Conservation (phyloP, 371 early-diverging fungal genomes). For the Mucor piriformis region DNA sequence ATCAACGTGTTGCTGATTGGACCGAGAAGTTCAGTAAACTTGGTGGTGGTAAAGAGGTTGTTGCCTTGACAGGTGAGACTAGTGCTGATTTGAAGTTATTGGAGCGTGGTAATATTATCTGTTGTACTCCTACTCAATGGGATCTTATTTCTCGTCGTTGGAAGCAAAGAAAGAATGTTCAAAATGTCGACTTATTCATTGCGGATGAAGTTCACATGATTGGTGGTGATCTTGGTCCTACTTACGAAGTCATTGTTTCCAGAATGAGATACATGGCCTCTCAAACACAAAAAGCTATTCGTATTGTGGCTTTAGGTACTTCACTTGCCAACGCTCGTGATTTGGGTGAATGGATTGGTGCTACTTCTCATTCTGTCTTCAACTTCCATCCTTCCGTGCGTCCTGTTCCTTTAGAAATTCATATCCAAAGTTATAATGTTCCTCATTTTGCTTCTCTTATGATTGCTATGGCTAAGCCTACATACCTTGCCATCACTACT, state of each 20-base stretch:
- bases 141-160: conserved; percentile 96
- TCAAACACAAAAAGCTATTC: conserved; percentile 79
- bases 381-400: conserved; percentile 95
- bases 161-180: conserved; percentile 91
- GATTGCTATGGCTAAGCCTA: conserved; percentile 92
- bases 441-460: conserved; percentile 93
- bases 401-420: conserved; percentile 92
- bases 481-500: conserved; percentile 77
- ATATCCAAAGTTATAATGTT: conserved; percentile 88
- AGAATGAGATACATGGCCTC: conserved; percentile 92
- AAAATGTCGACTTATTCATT: conserved; percentile 88
- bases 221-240: conserved; percentile 84
- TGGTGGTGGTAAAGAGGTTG: conserved; percentile 80
- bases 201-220: conserved; percentile 97
- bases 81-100: conserved; percentile 88
- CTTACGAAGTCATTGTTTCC: conserved; percentile 90
- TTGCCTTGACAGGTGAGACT: conserved; percentile 94
- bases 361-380: conserved; percentile 67
- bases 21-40: conserved; percentile 66
- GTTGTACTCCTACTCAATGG: conserved; percentile 98
- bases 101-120: conserved; percentile 87
- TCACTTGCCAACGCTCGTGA: conserved; percentile 95
- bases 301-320: conserved; percentile 90
- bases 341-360: conserved; percentile 96
- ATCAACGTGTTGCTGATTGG: conserved; percentile 82